Evolutionary conservation across 2,329 filamentous ascomycete genomes (phyloP).

Genomic region (Xylaria arbuscula): DNA sequence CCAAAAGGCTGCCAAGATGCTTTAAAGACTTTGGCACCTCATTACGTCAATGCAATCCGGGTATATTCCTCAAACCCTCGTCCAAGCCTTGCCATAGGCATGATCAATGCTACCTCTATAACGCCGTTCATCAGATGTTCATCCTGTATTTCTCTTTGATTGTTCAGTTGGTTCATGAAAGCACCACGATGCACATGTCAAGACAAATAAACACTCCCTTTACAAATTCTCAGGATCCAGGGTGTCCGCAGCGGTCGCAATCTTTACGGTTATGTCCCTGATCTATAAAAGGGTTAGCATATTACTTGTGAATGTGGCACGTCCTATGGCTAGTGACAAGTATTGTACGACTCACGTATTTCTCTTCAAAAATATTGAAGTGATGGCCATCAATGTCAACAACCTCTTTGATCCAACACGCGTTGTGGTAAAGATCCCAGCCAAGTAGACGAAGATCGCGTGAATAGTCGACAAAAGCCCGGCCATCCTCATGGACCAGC

Average conservation of each 20-base stretch:
- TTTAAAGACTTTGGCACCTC: neutral
- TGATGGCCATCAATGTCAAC: conserved; percentile 65
- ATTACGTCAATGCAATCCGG: neutral
- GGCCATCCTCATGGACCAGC: conserved; percentile 44
- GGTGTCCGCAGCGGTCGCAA: conserved; percentile 45
- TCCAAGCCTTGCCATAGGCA: neutral
- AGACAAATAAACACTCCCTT: neutral
- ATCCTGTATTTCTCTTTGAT: neutral
- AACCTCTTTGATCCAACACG: conserved; percentile 57
- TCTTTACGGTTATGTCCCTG: conserved; percentile 43
- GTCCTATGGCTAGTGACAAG: neutral
- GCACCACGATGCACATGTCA: conserved; percentile 5
- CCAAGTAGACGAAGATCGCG: conserved; percentile 58
- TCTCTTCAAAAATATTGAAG: conserved; percentile 53
- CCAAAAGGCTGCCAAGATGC: neutral
- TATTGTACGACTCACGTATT: conserved; percentile 44
- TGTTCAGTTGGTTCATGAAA: neutral
- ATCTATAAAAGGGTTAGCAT: conserved; percentile 40
- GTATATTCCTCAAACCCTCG: neutral
- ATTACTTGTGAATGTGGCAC: neutral
- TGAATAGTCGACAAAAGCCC: conserved; percentile 56
- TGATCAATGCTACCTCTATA: neutral
- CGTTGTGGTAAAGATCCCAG: conserved; percentile 60
- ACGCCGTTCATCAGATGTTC: neutral
- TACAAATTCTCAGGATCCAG: conserved; percentile 35